Conservation (phyloP, 345 rosid species). For the Microcos paniculata region DNA sequence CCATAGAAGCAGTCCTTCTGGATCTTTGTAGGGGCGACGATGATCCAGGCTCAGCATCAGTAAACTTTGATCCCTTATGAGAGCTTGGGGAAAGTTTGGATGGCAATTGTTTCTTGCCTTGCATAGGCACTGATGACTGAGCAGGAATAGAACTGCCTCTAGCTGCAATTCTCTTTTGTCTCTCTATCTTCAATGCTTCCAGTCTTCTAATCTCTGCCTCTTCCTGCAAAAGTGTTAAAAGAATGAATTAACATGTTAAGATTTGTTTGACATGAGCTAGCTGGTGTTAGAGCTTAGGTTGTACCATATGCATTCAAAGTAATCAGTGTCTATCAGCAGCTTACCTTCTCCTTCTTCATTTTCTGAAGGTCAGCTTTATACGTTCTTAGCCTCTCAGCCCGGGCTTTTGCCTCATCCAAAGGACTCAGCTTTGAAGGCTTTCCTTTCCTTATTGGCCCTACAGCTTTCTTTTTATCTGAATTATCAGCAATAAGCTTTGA, state of each 20-base stretch:
- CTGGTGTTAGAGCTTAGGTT: neutral
- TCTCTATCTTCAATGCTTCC: constrained; percentile 71
- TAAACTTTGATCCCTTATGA: constrained; percentile 74
- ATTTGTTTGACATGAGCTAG: neutral
- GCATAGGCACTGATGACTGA: constrained; percentile 43
- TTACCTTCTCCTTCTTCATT: constrained; percentile 92
- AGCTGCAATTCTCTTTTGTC: constrained; percentile 90
- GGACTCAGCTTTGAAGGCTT: constrained; percentile 82
- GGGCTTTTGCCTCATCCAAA: constrained; percentile 88
- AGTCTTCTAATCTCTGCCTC: constrained; percentile 73
- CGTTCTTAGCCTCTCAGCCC: constrained; percentile 87
- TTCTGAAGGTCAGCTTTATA: constrained; percentile 96
- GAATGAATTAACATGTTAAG: neutral
- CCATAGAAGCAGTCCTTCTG: constrained; percentile 45
- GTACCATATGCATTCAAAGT: constrained; percentile 3
- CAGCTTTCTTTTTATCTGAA: constrained; percentile 61
- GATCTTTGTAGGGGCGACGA: constrained; percentile 67
- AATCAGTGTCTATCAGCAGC: neutral
- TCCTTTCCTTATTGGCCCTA: constrained; percentile 77
- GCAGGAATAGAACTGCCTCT: constrained; percentile 50
- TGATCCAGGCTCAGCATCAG: constrained; percentile 74
- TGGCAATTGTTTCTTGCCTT: constrained; percentile 51
- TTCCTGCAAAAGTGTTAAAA: constrained; percentile 48
- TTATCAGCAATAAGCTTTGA: constrained; percentile 46
- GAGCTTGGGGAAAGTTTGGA: constrained; percentile 64